These are phyloP conservation scores for Oryza meyeriana DNA, from an alignment of 176 grass and related monocot species.

Conservation along the genomic window DNA sequence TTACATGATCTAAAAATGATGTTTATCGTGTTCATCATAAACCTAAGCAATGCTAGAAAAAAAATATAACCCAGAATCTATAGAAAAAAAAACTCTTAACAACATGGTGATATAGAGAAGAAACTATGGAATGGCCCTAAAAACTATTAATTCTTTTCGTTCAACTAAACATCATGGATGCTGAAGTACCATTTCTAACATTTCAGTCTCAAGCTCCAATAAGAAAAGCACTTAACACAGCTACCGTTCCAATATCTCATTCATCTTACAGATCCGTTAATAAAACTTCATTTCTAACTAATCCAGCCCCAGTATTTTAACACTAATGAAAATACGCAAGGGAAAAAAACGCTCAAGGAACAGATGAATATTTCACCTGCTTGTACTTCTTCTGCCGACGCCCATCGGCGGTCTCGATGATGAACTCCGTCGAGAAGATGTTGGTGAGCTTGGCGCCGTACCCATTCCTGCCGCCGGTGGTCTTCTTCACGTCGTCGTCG, in stretches of 20 bases:
- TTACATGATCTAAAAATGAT: not conserved
- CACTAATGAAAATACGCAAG: not conserved
- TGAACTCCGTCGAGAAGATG: conserved; percentile 95
- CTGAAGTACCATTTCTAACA: not conserved
- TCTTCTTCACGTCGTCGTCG: conserved; percentile 81
- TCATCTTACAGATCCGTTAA: not conserved
- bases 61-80: not conserved
- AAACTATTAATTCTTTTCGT: not conserved
- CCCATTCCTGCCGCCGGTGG: conserved; percentile 91
- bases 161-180: not conserved
- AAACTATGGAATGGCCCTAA: not conserved
- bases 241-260: not conserved
- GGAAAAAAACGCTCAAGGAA: not conserved
- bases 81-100: not conserved
- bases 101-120: not conserved
- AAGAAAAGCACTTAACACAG: not conserved
- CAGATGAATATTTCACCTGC: conserved; percentile 48
- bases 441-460: conserved; percentile 96
- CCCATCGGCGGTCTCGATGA: conserved; percentile 81
- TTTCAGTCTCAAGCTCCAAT: not conserved
- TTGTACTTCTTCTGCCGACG: conserved; percentile 71
- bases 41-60: not conserved
- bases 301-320: not conserved
- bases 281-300: not conserved
- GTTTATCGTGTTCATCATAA: not conserved